Base-by-base conservation (phyloP, 2,329 filamentous ascomycete species). In the Camptophora hylomeconis region DNA sequence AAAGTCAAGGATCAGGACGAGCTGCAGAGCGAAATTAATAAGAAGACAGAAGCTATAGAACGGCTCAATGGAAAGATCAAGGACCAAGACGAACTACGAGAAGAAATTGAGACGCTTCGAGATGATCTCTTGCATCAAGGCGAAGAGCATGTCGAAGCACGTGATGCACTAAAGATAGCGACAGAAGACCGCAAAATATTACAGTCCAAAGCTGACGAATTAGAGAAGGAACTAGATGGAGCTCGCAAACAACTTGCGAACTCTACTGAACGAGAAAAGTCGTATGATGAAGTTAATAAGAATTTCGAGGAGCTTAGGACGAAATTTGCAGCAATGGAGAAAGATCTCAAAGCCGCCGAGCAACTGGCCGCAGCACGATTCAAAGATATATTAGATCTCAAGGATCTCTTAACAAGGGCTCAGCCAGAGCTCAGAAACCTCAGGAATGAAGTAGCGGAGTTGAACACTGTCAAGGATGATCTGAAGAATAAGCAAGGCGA, bases 321-420 rank as follows among this genome's bases (percentile, higher is more conserved):
- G 12, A 82, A 77, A 51, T 71, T 75, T 0, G 62, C 71, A 2
- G 67, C 69, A 0, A 54, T 94, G 11, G 75, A 92, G 47, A 81
- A 78, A 0, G 87, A 98, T 48, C 66, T 95, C 3, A 78, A 75
- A 2, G 84, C 84, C 2, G 79, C 86, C 0, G 76, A 94, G 50
- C 75, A 92, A 53, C 67, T 95, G 8, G 83, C 89, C 0, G 77
- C 92, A 36, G 78, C 72, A 10, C 69, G 89, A 17, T 95, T 84
- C 61, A 92, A 84, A 52, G 86, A 95, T 35, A 60, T 94, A 2
- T 76, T 75, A 0, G 80, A 92, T 16, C 60, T 93, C 24, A 70
- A 77, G 12, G 80, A 87, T 37, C 64, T 86, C 2, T 55, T 94
- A 17, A 76, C 84, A 41, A 92, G 89, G 50, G 70, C 80, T 1